These are phyloP conservation scores for Plasmodium billcollinsi DNA, from an alignment of 169 alveolate species.

Conservation along the genomic window DNA sequence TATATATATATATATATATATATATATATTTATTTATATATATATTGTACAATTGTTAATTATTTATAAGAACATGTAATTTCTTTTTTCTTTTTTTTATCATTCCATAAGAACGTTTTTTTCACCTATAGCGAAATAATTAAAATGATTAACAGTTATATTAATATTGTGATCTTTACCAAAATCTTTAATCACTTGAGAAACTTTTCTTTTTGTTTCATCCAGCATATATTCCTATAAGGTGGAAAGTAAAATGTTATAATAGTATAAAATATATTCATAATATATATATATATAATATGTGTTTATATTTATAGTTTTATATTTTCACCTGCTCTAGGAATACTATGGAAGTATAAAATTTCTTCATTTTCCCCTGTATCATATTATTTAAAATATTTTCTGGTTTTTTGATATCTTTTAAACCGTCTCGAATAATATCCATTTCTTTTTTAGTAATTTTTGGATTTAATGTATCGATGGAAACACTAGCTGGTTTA, in stretches of 20 bases:
- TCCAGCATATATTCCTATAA: slow-evolving; percentile 72
- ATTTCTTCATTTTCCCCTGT: slow-evolving; percentile 49
- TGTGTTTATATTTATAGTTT: no score
- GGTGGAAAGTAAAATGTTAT: neutral
- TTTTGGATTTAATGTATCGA: slow-evolving; percentile 24
- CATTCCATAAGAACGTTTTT: slow-evolving; percentile 32
- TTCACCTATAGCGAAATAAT: slow-evolving; percentile 54
- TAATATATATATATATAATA: no score
- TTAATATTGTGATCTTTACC: slow-evolving; percentile 25
- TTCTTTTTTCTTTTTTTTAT: no score
- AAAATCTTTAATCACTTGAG: slow-evolving; percentile 54
- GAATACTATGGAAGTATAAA: slow-evolving; percentile 33
- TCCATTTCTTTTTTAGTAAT: slow-evolving; percentile 39
- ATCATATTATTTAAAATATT: slow-evolving; percentile 45
- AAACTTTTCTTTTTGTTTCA: slow-evolving; percentile 72
- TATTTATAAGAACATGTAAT: no score
- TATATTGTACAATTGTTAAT: no score
- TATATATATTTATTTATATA: no score
- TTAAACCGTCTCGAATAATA: slow-evolving; percentile 42
- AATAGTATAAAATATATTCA: neutral
- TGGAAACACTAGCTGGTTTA: slow-evolving; percentile 44
- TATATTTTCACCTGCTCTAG: slow-evolving; percentile 44
- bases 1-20: no score
- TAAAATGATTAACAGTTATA: slow-evolving; percentile 49
- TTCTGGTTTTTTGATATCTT: slow-evolving; percentile 32